Conservation (phyloP, 2,329 filamentous ascomycete genomes). For the Emmonsia crescens region DNA sequence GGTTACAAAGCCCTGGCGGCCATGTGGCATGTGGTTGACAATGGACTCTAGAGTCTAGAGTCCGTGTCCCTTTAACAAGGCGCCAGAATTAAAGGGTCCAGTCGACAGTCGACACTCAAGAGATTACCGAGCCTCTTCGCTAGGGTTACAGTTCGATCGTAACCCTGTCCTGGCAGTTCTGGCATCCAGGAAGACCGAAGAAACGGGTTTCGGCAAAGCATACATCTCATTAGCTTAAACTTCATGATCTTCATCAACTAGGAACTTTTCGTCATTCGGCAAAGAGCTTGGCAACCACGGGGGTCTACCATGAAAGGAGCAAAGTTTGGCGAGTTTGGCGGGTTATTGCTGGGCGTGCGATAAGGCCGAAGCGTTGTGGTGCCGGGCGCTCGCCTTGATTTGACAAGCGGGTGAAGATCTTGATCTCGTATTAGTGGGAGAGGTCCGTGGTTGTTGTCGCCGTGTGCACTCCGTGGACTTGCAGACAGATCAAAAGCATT, state of each 20-base stretch:
- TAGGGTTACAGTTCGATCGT: too few species aligned
- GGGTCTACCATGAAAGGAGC: neutral
- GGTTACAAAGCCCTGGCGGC: neutral
- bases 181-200: neutral
- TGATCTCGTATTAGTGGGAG: neutral
- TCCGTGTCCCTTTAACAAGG: neutral
- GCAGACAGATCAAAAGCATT: too few species aligned
- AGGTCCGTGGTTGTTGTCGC: neutral
- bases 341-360: neutral
- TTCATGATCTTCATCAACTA: neutral
- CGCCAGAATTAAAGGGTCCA: neutral
- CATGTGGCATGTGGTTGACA: neutral
- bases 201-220: neutral
- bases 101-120: neutral
- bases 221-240: neutral
- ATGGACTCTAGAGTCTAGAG: neutral
- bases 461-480: too few species aligned
- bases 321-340: constrained; percentile 1
- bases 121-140: neutral
- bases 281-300: neutral
- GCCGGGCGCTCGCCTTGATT: neutral
- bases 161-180: too few species aligned
- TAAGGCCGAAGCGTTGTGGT: neutral
- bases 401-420: neutral
- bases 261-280: neutral